These are phyloP conservation scores for Phytopythium montanum DNA, from an alignment of 352 stramenopile genomes.

Conservation along the genomic window DNA sequence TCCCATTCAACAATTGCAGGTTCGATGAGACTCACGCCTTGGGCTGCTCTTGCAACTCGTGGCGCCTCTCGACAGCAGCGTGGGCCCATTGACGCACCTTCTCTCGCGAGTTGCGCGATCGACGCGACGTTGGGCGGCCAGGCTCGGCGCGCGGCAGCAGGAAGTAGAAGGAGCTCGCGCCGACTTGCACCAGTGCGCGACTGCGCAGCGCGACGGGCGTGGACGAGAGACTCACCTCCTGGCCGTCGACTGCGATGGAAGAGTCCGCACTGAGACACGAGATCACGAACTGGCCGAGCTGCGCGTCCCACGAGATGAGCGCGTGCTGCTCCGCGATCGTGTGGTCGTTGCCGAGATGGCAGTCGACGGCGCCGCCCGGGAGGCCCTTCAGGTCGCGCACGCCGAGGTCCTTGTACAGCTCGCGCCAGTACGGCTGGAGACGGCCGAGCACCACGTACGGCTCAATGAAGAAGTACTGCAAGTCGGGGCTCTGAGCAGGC, in stretches of 20 bases:
- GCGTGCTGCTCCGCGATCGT: conserved; percentile 58
- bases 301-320: conserved; percentile 62
- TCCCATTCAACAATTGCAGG: too few species aligned
- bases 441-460: conserved; percentile 62
- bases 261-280: conserved; percentile 55
- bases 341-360: conserved; percentile 65
- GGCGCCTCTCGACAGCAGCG: conserved; percentile 21
- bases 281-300: conserved; percentile 47
- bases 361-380: conserved; percentile 48
- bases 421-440: conserved; percentile 41
- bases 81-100: conserved; percentile 34
- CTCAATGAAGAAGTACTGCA: conserved; percentile 72
- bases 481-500: conserved; percentile 35
- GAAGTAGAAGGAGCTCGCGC: conserved; percentile 69
- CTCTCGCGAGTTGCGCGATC: conserved; percentile 11
- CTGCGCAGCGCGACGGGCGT: conserved; percentile 41
- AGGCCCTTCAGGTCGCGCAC: conserved; percentile 46
- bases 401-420: conserved; percentile 57
- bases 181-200: conserved; percentile 62
- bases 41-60: background rate
- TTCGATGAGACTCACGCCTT: too few species aligned
- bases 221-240: conserved; percentile 41
- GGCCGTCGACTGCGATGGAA: conserved; percentile 68
- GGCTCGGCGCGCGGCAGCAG: conserved; percentile 37
- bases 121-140: background rate